These are phyloP conservation scores for Flaveria ramosissima DNA, from an alignment of 129 eudicot species.

Conservation along the genomic window DNA sequence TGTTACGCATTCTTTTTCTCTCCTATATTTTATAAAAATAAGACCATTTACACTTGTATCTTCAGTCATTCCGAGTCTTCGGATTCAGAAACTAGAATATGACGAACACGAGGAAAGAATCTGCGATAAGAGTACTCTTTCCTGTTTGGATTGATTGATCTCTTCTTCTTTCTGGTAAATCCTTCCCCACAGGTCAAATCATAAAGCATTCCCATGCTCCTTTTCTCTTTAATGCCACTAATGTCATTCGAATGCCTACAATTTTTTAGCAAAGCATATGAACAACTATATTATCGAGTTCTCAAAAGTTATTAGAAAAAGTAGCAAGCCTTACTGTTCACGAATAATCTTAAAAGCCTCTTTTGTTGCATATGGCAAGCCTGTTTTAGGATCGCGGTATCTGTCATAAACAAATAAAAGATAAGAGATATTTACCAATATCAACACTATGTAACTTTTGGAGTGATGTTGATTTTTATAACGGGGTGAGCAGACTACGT, in stretches of 20 bases:
- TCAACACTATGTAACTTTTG: conserved; percentile 1
- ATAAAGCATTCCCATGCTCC: conserved; percentile 53
- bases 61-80: conserved; percentile 54
- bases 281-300: neutral
- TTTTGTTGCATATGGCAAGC: conserved; percentile 88
- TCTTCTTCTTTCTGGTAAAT: conserved; percentile 53
- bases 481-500: neutral
- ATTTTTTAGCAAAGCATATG: neutral
- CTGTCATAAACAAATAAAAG: conserved; percentile 35
- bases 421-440: neutral
- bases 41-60: conserved; percentile 6
- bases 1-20: neutral
- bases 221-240: conserved; percentile 40
- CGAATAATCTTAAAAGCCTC: conserved; percentile 86
- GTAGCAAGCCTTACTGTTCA: conserved; percentile 50
- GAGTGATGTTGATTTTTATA: neutral
- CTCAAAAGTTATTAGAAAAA: neutral
- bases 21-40: neutral
- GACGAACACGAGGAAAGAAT: conserved; percentile 53
- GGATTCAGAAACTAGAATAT: conserved; percentile 41
- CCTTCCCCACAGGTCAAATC: conserved; percentile 57
- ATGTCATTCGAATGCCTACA: conserved; percentile 52
- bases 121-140: conserved; percentile 44
- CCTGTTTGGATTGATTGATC: conserved; percentile 50
- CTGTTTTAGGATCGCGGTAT: conserved; percentile 93